Evolutionary conservation across 2,329 filamentous ascomycete genomes (phyloP).

Genomic region (Aspergillus pseudoterreus): DNA sequence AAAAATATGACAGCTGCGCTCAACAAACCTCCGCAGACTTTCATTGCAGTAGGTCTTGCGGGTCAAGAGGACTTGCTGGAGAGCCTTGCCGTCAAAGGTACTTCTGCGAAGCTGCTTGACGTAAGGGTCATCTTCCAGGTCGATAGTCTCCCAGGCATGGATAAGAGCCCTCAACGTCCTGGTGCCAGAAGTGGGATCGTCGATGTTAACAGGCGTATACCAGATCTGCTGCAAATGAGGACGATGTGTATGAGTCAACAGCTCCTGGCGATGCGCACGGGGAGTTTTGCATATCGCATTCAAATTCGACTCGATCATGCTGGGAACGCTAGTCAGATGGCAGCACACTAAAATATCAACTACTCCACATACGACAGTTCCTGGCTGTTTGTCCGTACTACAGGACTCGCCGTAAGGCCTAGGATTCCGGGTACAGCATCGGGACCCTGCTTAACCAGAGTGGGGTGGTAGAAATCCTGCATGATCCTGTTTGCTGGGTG

Average conservation of each 20-base stretch:
- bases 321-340: slow-evolving; percentile 15
- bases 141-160: slow-evolving; percentile 41
- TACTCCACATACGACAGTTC: slow-evolving; percentile 47
- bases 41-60: slow-evolving; percentile 42
- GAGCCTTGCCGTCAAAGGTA: slow-evolving; percentile 29
- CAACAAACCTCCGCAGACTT: slow-evolving; percentile 55
- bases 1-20: slow-evolving; percentile 50
- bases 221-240: slow-evolving; percentile 44
- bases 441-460: slow-evolving; percentile 31
- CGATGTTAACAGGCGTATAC: slow-evolving; percentile 11
- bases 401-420: slow-evolving; percentile 76
- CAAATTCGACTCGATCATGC: slow-evolving; percentile 64
- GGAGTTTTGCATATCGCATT: slow-evolving; percentile 68
- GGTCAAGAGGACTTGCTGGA: slow-evolving; percentile 25
- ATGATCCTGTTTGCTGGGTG: slow-evolving; percentile 69
- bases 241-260: slow-evolving; percentile 65
- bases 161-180: slow-evolving; percentile 44
- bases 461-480: slow-evolving; percentile 62
- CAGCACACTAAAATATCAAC: too few species aligned
- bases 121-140: slow-evolving; percentile 61
- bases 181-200: slow-evolving; percentile 2
- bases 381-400: slow-evolving; percentile 56
- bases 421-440: slow-evolving; percentile 61
- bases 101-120: slow-evolving; percentile 47
- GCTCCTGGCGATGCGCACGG: slow-evolving; percentile 63